These are phyloP conservation scores for Penicillium canariense DNA, from an alignment of 495 filamentous ascomycete genomes.

Conservation along the genomic window DNA sequence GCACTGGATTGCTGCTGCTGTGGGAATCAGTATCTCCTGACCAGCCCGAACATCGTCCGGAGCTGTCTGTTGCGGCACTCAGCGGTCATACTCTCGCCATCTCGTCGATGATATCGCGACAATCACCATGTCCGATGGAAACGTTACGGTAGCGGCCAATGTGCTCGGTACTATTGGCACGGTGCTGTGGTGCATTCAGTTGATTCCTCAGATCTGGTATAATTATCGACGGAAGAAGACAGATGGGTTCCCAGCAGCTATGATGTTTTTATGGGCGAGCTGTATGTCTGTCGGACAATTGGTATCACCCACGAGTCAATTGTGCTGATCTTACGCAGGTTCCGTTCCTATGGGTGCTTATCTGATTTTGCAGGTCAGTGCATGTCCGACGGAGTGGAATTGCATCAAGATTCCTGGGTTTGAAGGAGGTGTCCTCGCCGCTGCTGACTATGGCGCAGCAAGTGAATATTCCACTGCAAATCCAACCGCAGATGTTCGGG, in stretches of 20 bases:
- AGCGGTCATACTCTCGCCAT: not conserved
- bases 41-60: not conserved
- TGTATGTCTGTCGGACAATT: conserved; percentile 41
- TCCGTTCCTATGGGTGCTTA: conserved; percentile 55
- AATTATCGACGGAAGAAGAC: conserved; percentile 70
- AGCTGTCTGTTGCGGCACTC: not conserved
- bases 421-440: not conserved
- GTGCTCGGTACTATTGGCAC: conserved; percentile 56
- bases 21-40: not conserved
- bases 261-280: conserved; percentile 75
- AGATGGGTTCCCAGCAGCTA: conserved; percentile 65
- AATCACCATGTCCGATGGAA: conserved; percentile 25
- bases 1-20: not conserved
- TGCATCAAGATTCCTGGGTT: no score
- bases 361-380: conserved; percentile 47
- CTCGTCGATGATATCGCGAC: not conserved
- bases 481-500: conserved; percentile 72
- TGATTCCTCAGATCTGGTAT: conserved; percentile 64
- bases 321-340: no score
- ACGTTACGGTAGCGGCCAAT: conserved; percentile 49
- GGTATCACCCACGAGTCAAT: no score
- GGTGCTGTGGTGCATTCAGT: conserved; percentile 54
- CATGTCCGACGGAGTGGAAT: no score
- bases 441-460: conserved; percentile 38
- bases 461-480: conserved; percentile 72